Percentiles rank a stretch among this genome's conserved stretches.
Evolutionary conservation across 106 monocot species (phyloP).

Genomic region (Triglochin maritima): DNA sequence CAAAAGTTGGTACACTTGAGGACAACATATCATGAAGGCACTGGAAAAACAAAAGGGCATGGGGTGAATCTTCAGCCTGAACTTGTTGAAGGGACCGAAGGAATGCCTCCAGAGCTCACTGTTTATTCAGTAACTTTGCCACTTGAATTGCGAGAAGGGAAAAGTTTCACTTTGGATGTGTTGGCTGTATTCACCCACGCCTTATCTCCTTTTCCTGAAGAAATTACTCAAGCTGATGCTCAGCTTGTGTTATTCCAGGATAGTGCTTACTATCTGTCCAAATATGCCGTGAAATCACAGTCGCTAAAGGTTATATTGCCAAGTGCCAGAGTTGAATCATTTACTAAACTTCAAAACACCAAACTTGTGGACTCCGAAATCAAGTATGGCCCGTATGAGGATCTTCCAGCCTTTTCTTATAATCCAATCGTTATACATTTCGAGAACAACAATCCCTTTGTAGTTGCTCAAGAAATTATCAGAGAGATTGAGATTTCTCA

Average conservation of each 20-base stretch:
- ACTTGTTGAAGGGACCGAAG: conserved; percentile 30
- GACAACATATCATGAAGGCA: conserved; percentile 45
- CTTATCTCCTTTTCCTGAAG: conserved; percentile 76
- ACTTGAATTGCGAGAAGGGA: conserved; percentile 43
- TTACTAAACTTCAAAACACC: conserved; percentile 66
- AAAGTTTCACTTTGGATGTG: conserved; percentile 50
- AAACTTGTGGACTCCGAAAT: conserved; percentile 70
- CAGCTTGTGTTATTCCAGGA: conserved; percentile 87
- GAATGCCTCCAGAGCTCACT: conserved; percentile 53
- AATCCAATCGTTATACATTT: conserved; percentile 66
- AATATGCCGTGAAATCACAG: conserved; percentile 71
- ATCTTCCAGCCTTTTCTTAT: conserved; percentile 56
- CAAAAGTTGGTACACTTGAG: conserved; percentile 66
- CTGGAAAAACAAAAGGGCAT: conserved; percentile 45
- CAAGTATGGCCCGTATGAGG: conserved; percentile 83
- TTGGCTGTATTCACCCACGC: conserved; percentile 58
- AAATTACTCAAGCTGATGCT: conserved; percentile 82
- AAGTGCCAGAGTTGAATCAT: conserved; percentile 77
- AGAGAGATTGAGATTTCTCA: conserved; percentile 95
- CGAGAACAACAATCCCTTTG: conserved; percentile 86
- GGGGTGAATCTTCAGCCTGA: conserved; percentile 34
- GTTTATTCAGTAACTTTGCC: conserved; percentile 61
- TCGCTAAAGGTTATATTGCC: conserved; percentile 69
- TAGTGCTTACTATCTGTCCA: conserved; percentile 75
- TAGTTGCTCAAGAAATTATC: conserved; percentile 54